Base-by-base conservation (phyloP, 2,329 filamentous ascomycete genomes). In the Pseudofabraea citricarpa region DNA sequence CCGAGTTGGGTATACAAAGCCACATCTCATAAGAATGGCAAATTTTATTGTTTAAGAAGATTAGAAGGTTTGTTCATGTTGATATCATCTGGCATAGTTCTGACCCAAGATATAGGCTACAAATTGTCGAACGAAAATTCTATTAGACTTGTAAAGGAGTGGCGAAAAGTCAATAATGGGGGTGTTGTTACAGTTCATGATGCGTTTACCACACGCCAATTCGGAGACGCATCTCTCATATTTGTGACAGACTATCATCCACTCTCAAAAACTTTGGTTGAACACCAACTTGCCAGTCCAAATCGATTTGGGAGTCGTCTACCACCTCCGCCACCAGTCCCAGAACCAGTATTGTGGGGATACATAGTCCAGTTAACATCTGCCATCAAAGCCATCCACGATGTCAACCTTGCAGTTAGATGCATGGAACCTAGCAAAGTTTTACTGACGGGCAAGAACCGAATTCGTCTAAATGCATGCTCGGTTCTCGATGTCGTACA, bases 1-100 rank as follows among this genome's bases (percentile, higher is more conserved):
- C 81, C 85, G 5, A 95, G 85, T 56, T 97, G 90, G 89, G 80
- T 95, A 1, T 98, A 96, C 70, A 97, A 97, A 68, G 91, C 90
- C 7, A 83, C 85, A 19, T 95, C 89, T 6, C 84, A 79, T 63
- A 93, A 93, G 61, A 91, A 91, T 56, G 93, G 90, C 9, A 83
- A 87, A 52, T 81, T 83, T n/a, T 97, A 95, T 65, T 89, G 85
- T 45, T 71, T 98, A 36, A 79, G 93, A 50, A 78, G 93, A 49
- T 76, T 98, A 18, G 90, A 96, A 73, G 86, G 81, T 80, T 64
- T 41, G 62, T 44, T 27, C 12, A 10, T 29, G 10, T 29, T 35
- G 12, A 15, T 9, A 18, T 12, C 22, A 33, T 16, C 10, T 19
- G 29, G 19, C 20, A 43, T n/a, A 23, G 20, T 47, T 53, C 32